These are phyloP conservation scores for Scolecobasidium constrictum DNA, from an alignment of 2,329 filamentous ascomycete genomes.

Conservation along the genomic window DNA sequence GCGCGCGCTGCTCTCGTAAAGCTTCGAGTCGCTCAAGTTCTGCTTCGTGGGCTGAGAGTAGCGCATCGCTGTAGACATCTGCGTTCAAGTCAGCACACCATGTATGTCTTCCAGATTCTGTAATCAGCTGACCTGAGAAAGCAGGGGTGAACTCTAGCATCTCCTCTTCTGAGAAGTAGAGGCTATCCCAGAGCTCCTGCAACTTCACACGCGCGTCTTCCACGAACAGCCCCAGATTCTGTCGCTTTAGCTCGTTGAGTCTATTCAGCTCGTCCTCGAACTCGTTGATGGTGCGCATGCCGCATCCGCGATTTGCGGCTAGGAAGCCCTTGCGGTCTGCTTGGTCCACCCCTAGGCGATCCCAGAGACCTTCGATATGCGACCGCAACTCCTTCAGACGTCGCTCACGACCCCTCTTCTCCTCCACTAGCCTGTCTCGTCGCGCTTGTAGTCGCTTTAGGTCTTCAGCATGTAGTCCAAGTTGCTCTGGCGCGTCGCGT, in stretches of 20 bases:
- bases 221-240: constrained; percentile 92
- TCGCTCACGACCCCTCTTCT: constrained; percentile 78
- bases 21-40: constrained; percentile 76
- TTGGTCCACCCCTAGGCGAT: constrained; percentile 74
- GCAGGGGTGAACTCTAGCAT: constrained; percentile 97
- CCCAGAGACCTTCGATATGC: constrained; percentile 81
- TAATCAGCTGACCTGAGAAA: constrained; percentile 51
- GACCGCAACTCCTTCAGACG: constrained; percentile 62
- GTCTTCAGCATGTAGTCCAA: constrained; percentile 85
- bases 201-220: constrained; percentile 85
- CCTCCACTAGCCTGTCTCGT: constrained; percentile 73
- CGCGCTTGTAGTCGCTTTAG: constrained; percentile 59
- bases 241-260: constrained; percentile 83
- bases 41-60: constrained; percentile 87
- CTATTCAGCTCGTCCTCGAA: constrained; percentile 83
- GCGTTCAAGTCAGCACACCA: constrained; percentile 8
- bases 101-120: background rate
- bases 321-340: constrained; percentile 76
- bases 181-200: constrained; percentile 86
- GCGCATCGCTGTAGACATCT: constrained; percentile 78
- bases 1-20: constrained; percentile 76
- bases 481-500: constrained; percentile 81
- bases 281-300: constrained; percentile 85
- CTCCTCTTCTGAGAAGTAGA: constrained; percentile 95
- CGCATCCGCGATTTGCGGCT: constrained; percentile 79